Evolutionary conservation across 1,284 basidiomycete genomes (phyloP), one percentile per base, ranked within the genome.

Genomic region (Vanrija sp.): DNA sequence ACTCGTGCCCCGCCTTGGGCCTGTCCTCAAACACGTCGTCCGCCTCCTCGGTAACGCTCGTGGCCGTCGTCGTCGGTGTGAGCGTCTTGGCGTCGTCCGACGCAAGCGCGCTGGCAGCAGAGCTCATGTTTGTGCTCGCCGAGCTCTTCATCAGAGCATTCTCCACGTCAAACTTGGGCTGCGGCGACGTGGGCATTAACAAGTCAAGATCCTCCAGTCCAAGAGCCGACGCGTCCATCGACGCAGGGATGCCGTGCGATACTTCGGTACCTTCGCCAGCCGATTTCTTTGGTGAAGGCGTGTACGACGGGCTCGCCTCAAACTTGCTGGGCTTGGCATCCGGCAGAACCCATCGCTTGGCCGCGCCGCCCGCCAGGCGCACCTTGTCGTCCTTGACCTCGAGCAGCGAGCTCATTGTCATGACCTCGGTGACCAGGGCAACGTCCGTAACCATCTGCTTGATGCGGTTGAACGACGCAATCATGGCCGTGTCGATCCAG

Each of bases 381-480:
- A 88, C 88, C 76, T 82, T 83, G 46, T 77, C 71, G 21, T 73
- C 75, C n/a, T 78, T 78, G n/a, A 92, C 83, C 74, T 95, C 87
- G 49, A 90, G 84, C 19, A 87, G 68, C 14, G 78, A 78, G 15
- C 89, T 91, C 19, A 86, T 77, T 15, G 65, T 73, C 63, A 95
- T 81, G 12, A 88, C 85, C 43, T 91, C 88, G 52, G 79, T 79
- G 38, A 95, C 86, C 45, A 89, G 75, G 38, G 82, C 75, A 12
- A 80, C 64, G 63, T 92, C 87, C 45, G 76, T 72, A 6, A 89
- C 89, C 55, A 93, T 74, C 52, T 80, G 80, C 66, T 81, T 83
- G 57, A 95, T 83, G 43, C 92, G 86, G 66, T 89, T 91, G 81
- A 95, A 96, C 10, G 88, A 88, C 5, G 88, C 87, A 54, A 96